phyloP scores from a whole-genome alignment of 1,139 yeast genomes.

The Geotrichum carabidarum region DNA sequence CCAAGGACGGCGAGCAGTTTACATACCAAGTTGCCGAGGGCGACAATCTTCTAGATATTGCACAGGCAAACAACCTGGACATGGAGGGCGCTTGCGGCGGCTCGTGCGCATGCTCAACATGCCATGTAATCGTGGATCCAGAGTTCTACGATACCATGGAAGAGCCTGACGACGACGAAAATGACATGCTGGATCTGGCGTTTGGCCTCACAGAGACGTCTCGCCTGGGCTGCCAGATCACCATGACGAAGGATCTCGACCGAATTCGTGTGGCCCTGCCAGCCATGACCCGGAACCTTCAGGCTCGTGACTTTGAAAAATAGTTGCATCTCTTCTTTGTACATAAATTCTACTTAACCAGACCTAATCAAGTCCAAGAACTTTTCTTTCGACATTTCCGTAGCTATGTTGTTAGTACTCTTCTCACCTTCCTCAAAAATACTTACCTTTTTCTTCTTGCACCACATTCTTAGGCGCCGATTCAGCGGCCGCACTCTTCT shows the following conservation, averaged over 20 bases:
- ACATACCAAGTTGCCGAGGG: conserved; percentile 88
- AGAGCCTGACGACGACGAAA: conserved; percentile 96
- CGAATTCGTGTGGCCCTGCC: conserved; percentile 96
- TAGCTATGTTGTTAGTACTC: conserved; percentile 40
- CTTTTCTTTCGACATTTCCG: conserved; percentile 81
- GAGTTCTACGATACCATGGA: conserved; percentile 84
- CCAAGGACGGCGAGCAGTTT: conserved; percentile 82
- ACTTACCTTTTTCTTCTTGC: conserved; percentile 46
- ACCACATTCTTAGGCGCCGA: conserved; percentile 32
- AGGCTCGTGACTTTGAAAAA: conserved; percentile 61
- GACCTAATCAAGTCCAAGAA: conserved; percentile 84
- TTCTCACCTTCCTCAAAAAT: background rate
- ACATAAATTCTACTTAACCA: conserved; percentile 44
- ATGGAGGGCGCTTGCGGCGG: conserved; percentile 99
- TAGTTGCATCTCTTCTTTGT: background rate
- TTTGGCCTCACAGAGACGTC: conserved; percentile 93
- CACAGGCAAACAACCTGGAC: conserved; percentile 87
- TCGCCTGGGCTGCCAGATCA: conserved; percentile 88
- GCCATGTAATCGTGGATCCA: conserved; percentile 95
- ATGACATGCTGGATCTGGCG: conserved; percentile 96
- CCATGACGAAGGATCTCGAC: conserved; percentile 83
- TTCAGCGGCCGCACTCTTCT: conserved; percentile 41
- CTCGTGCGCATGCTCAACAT: conserved; percentile 96
- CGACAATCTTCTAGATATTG: conserved; percentile 85
- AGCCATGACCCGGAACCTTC: conserved; percentile 93